Base-by-base conservation (phyloP, 176 grass and related monocot species). In the Urochloa ruziziensis region DNA sequence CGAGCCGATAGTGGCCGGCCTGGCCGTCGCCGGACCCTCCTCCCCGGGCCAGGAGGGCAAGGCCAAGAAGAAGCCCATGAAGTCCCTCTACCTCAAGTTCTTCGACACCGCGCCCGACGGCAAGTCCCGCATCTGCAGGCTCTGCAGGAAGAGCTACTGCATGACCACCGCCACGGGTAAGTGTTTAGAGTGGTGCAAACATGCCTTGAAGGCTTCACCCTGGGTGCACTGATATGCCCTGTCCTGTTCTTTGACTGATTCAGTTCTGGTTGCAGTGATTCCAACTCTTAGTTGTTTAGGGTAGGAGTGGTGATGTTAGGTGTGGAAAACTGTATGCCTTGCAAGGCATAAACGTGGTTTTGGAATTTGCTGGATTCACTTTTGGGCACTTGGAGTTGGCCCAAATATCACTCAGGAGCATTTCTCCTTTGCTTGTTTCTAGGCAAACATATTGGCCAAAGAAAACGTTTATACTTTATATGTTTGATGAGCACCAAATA, bases 121-220 rank as follows among this genome's bases (percentile, higher is more conserved):
- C 80, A 92, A 92, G 70, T 84, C 80, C 42, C 93, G 96, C 60
- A 49, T 84, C 74, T 98, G 96, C 87, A 91, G 88, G 82, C 83
- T 98, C 84, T 98, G 96, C 83, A 91, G 84, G 67, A 94, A 98
- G 88, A 87, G 68, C 83, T 98, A 98, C 93, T 94, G 91, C 73
- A 91, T 95, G 63, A 92, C 91, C 57, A 98, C 91, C 10, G 96
- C 96, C 43, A 95, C 93, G 16, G 96, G 93, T 98, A 89, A 90
- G 62, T 12, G 46, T 30, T n/a, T 10, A 42, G 27, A 21, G 17
- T 21, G 21, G 1, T 67, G 17, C 30, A 40, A 30, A 1, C 36
- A 33, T 42, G 15, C 44, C 43, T 51, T 19, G 15, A 32, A 21
- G 46, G 28, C 34, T 75, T 36, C 49, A 74, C 71, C 12, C 3